Evolutionary conservation across 768 basidiomycete species (phyloP), one percentile per base, ranked within the genome.

Genomic region (Leccinum truebloodii): DNA sequence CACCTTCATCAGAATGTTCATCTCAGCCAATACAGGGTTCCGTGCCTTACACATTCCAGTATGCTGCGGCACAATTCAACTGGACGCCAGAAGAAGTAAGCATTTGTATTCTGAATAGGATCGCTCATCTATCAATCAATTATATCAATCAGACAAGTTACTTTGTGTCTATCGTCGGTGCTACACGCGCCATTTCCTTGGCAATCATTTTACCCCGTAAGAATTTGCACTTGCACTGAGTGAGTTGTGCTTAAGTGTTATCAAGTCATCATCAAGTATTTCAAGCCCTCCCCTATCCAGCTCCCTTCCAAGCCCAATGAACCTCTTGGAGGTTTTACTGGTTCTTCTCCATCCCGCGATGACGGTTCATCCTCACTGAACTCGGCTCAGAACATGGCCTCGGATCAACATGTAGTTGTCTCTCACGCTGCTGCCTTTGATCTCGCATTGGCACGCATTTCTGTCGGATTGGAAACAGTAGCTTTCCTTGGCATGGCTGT

Each of bases 21-120:
- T 54, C 28, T 4, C n/a, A 35, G 9, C 24, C 6, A 41, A 53
- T 22, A 7, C 37, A 91, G 90, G 85, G 85, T 6, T 81, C 85
- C 4, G 77, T 79, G 57, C 63, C 77, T 3, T 85, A 80, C 64
- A 85, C 84, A 63, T 81, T 91, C 59, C 87, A 90, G 64, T 93
- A 88, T 70, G 83, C 85, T 2, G 77, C 81, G 8, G 73, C 78
- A 0, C 78, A 75, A 3, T 92, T 89, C 70, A 78, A 80, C 3
- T 93, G 90, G 91, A 80, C 73, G 26, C 78, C 90, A 22, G 86
- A 89, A 75, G 77, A 73, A 59, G 88, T 89, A 63, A 37, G 81
- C 67, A 5, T 37, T 50, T 32, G n/a, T 14, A 24, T 58, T 9
- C n/a, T 20, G 35, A 41, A 22, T 24, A n/a, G 20, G 18, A 60